Percentiles rank a stretch among this genome's conserved stretches.
phyloP scores from a whole-genome alignment of 2,329 filamentous ascomycete species.

The Scopulariopsis brevicaulis region DNA sequence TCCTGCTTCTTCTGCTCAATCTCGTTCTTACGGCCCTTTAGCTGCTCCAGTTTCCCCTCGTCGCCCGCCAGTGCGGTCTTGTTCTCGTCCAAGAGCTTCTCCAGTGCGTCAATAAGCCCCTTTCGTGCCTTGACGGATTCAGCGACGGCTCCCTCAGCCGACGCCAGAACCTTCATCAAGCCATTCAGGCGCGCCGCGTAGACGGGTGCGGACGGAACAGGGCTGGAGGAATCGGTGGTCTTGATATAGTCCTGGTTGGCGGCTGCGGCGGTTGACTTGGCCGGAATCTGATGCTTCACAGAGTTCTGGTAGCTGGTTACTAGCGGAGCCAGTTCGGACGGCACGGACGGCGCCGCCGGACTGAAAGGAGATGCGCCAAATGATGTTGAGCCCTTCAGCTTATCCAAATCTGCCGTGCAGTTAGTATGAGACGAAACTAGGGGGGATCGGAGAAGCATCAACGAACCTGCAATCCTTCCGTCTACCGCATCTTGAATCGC shows the following conservation, averaged over 20 bases:
- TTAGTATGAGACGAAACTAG: slow-evolving; percentile 8
- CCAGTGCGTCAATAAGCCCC: slow-evolving; percentile 65
- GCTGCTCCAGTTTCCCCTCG: slow-evolving; percentile 49
- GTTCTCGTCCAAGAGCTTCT: slow-evolving; percentile 70
- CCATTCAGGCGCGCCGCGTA: slow-evolving; percentile 83
- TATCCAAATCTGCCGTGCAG: slow-evolving; percentile 44
- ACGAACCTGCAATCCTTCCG: slow-evolving; percentile 60
- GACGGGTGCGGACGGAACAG: slow-evolving; percentile 72
- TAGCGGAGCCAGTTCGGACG: slow-evolving; percentile 67
- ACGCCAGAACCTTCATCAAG: slow-evolving; percentile 79
- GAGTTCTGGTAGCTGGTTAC: slow-evolving; percentile 62
- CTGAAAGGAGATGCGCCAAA: slow-evolving; percentile 44
- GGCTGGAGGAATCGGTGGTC: slow-evolving; percentile 58
- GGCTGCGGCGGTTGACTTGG: slow-evolving; percentile 54
- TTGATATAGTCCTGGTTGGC: slow-evolving; percentile 80
- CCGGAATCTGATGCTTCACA: slow-evolving; percentile 58
- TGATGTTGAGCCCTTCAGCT: slow-evolving; percentile 34
- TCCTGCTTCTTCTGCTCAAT: slow-evolving; percentile 78
- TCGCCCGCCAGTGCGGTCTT: slow-evolving; percentile 59
- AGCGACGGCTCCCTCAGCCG: slow-evolving; percentile 77
- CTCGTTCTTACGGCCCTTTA: slow-evolving; percentile 55
- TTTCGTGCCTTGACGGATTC: slow-evolving; percentile 81
- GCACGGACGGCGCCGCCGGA: slow-evolving; percentile 49
- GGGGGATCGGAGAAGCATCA: neutral
- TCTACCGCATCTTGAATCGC: slow-evolving; percentile 76